Percentiles rank a stretch among this genome's conserved stretches.
These are phyloP conservation scores for Penicillium sumatraense DNA, from an alignment of 2,329 filamentous ascomycete genomes.

Conservation along the genomic window DNA sequence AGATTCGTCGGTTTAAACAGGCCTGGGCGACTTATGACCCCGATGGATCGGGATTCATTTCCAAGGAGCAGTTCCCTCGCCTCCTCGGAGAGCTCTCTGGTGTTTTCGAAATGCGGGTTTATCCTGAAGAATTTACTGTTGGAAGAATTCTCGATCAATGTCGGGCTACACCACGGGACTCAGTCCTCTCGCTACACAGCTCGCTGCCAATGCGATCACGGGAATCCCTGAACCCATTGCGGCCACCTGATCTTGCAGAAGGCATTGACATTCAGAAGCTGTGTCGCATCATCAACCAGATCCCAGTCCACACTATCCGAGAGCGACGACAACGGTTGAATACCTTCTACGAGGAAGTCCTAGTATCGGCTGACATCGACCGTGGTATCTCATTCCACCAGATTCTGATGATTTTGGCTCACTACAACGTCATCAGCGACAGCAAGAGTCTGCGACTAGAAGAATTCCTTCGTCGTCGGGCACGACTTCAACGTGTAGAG, in stretches of 20 bases:
- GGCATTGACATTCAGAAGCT: constrained; percentile 76
- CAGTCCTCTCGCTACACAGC: constrained; percentile 20
- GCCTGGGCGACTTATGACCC: constrained; percentile 97
- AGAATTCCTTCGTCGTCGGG: constrained; percentile 88
- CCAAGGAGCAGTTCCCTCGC: constrained; percentile 84
- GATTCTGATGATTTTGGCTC: constrained; percentile 91
- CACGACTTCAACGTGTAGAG: constrained; percentile 88
- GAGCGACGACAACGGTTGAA: constrained; percentile 80
- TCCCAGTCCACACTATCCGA: constrained; percentile 77
- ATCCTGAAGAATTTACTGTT: constrained; percentile 87
- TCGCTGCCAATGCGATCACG: constrained; percentile 26
- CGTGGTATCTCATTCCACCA: constrained; percentile 89
- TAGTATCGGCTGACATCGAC: constrained; percentile 89
- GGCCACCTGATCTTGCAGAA: constrained; percentile 40
- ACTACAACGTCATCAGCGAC: constrained; percentile 98
- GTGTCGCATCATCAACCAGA: constrained; percentile 70
- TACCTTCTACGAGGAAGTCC: constrained; percentile 94
- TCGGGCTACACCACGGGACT: constrained; percentile 60
- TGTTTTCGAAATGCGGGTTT: constrained; percentile 96
- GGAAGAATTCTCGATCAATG: constrained; percentile 85
- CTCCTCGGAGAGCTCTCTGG: constrained; percentile 89
- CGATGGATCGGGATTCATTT: constrained; percentile 86
- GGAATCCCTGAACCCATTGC: constrained; percentile 19
- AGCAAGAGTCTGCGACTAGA: constrained; percentile 94
- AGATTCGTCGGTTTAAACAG: constrained; percentile 96